Percentiles rank a stretch among this genome's conserved stretches.
Evolutionary conservation across 2,329 filamentous ascomycete species (phyloP).

Genomic region (Penicillium sp.): DNA sequence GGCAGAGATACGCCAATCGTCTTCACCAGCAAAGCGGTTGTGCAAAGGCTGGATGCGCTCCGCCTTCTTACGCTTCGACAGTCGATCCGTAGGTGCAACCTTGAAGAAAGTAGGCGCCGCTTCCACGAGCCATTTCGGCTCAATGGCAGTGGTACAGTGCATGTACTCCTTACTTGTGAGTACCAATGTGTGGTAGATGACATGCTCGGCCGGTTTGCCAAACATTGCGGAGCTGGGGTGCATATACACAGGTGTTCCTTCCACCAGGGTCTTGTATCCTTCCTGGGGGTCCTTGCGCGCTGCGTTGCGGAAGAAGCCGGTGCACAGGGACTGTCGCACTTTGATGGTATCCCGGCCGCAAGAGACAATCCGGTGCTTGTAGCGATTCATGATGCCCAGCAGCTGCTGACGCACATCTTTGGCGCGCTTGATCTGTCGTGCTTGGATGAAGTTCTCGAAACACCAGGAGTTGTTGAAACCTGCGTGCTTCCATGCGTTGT

Average conservation of each 20-base stretch:
- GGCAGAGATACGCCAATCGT: conserved; percentile 87
- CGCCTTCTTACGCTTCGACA: conserved; percentile 86
- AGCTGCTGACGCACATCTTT: conserved; percentile 90
- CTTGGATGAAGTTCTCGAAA: conserved; percentile 95
- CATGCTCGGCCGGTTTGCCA: conserved; percentile 91
- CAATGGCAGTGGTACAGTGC: conserved; percentile 85
- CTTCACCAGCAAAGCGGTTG: conserved; percentile 82
- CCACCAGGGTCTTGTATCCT: conserved; percentile 93
- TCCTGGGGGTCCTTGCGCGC: conserved; percentile 92
- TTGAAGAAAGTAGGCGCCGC: conserved; percentile 99
- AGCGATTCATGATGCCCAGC: conserved; percentile 84
- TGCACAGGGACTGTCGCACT: conserved; percentile 79
- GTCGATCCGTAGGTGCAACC: conserved; percentile 73
- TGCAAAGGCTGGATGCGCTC: conserved; percentile 93
- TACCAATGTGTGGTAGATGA: conserved; percentile 66
- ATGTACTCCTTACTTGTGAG: conserved; percentile 80
- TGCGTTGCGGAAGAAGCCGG: conserved; percentile 90
- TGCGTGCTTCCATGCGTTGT: conserved; percentile 88
- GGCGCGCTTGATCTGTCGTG: conserved; percentile 74
- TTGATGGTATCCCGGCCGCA: conserved; percentile 81
- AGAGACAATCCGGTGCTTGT: conserved; percentile 70
- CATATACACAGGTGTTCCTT: conserved; percentile 88
- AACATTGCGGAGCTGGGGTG: conserved; percentile 88
- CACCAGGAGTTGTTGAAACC: conserved; percentile 84
- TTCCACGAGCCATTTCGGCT: conserved; percentile 88